Evolutionary conservation across 495 filamentous ascomycete species (phyloP), one percentile per base, ranked within the genome.

Genomic region (Parmelia sp.): DNA sequence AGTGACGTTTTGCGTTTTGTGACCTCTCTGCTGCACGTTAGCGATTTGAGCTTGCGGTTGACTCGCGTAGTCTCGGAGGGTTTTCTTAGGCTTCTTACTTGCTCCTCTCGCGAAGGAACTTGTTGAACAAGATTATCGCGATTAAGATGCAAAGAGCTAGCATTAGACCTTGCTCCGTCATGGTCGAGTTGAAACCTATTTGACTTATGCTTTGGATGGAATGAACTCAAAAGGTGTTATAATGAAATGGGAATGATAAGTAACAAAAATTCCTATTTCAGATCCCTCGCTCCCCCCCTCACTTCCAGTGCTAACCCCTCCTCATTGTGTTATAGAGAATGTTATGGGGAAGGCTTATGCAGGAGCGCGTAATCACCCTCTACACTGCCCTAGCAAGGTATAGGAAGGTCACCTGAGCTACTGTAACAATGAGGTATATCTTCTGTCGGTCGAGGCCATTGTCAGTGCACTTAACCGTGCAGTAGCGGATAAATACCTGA

Each of bases 161-260:
- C 19, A 45, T 45, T 45, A 45, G 42, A 45, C 9, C 42, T 45
- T n/a, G 42, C 21, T n/a, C 42, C 21, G 42, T 45, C 42, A 45
- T 45, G 42, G 42, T 45, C 42, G 42, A 45, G 5, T 5, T 45
- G 4, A 45, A 45, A 45, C 19, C 42, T 45, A 45, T 9, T 45
- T 45, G 42, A n/a, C 17, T n/a, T 45, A 9, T n/a, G n/a, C 42
- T 45, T 45, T 45, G 42, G 42, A 45, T 45, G 42, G n/a, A 45
- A n/a, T 45, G 42, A 45, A 45, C 42, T 17, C 21, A 45, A 5
- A n/a, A 45, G 42, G 17, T 45, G 42, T 45, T 45, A 17, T 45
- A 45, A 45, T 45, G 42, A 45, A 45, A 45, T 45, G 42, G 42
- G 42, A 45, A 45, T 45, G 3, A 45, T n/a, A 45, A 45, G 42